A percentile compares a stretch with the other conserved stretches of the same genome.
phyloP scores from a whole-genome alignment of 768 basidiomycete species.

The Myochromella boudieri region DNA sequence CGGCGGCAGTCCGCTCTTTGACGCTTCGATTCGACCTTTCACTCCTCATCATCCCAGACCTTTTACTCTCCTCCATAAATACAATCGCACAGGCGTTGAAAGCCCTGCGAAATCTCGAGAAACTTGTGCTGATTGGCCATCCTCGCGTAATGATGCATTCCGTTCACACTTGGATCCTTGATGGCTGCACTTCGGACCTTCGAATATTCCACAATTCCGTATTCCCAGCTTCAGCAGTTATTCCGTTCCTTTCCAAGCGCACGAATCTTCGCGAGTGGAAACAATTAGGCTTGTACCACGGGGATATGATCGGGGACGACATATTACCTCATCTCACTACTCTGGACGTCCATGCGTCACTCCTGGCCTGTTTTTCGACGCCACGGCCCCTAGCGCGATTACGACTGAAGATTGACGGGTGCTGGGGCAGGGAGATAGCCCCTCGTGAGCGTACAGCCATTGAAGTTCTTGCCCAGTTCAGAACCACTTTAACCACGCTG shows the following conservation, averaged over 20 bases:
- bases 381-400: constrained; percentile 11
- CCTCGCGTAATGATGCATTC: constrained; percentile 22
- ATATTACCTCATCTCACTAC: constrained; percentile 13
- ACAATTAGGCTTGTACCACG: constrained; percentile 10
- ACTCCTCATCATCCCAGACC: constrained; percentile 19
- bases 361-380: constrained; percentile 10
- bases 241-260: constrained; percentile 17
- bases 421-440: neutral
- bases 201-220: constrained; percentile 18
- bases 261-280: constrained; percentile 16
- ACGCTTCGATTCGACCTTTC: constrained; percentile 19
- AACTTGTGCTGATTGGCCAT: constrained; percentile 17
- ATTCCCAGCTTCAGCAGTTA: constrained; percentile 17
- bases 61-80: constrained; percentile 15
- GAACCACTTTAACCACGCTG: constrained; percentile 11
- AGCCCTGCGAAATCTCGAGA: constrained; percentile 14
- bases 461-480: constrained; percentile 12
- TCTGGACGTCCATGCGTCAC: constrained; percentile 16
- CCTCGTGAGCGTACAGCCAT: constrained; percentile 8
- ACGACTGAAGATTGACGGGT: constrained; percentile 10
- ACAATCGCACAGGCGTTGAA: constrained; percentile 17
- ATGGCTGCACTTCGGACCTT: constrained; percentile 17
- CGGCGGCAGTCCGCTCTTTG: constrained; percentile 12
- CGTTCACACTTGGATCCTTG: constrained; percentile 20
- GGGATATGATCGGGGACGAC: constrained; percentile 8